Evolutionary conservation across 345 rosid species (phyloP).

Genomic region (Populus pruinosa): DNA sequence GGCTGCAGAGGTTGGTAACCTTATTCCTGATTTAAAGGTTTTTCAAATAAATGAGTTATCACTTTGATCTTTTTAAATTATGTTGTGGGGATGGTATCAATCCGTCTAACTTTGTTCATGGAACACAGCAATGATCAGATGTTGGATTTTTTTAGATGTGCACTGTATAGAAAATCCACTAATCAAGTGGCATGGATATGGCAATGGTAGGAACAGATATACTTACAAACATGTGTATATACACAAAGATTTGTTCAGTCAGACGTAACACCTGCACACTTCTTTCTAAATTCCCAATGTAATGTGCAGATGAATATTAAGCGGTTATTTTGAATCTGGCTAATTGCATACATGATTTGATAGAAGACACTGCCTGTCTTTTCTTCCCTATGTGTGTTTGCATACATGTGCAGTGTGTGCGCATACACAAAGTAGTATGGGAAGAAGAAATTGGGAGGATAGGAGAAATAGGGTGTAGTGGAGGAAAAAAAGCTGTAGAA

Average conservation of each 20-base stretch:
- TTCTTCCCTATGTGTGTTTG: not conserved
- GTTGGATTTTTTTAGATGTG: not conserved
- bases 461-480: not conserved
- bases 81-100: too few species aligned
- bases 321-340: not conserved
- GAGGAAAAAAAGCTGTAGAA: not conserved
- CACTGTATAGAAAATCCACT: not conserved
- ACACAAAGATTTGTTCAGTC: not conserved
- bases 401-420: not conserved
- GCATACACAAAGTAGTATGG: too few species aligned
- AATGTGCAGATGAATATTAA: too few species aligned
- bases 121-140: not conserved
- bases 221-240: not conserved
- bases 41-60: not conserved
- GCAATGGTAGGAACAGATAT: not conserved
- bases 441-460: not conserved
- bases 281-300: too few species aligned
- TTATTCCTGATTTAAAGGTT: not conserved
- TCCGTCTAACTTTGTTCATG: not conserved
- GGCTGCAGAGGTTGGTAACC: constrained; percentile 81
- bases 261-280: not conserved
- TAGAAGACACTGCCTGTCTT: not conserved
- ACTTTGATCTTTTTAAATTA: not conserved
- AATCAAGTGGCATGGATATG: not conserved
- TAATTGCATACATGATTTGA: not conserved